Conservation (phyloP, 31 red algal species). For the Asparagopsis taxiformis region DNA sequence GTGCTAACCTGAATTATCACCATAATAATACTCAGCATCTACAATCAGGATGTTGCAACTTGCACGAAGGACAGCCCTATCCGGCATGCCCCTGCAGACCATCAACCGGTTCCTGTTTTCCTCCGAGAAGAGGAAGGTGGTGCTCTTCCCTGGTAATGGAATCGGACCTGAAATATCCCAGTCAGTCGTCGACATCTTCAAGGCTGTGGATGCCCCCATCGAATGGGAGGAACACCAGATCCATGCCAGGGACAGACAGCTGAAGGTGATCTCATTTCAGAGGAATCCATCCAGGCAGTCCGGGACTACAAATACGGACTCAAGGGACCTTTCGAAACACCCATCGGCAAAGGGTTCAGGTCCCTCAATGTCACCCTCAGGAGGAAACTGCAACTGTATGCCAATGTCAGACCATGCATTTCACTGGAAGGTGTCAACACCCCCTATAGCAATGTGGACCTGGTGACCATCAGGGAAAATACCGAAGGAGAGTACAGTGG, state of each 20-base stretch:
- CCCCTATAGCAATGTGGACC: constrained; percentile 4
- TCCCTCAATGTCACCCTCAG: neutral
- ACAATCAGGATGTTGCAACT: no score
- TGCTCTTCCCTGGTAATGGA: constrained; percentile 4
- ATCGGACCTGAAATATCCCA: neutral
- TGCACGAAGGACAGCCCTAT: no score
- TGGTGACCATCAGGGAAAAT: constrained; percentile 24
- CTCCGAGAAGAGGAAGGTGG: no score
- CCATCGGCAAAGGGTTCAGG: neutral
- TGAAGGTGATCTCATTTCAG: neutral
- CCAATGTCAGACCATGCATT: constrained; percentile 5
- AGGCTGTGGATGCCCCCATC: neutral
- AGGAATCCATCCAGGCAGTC: neutral
- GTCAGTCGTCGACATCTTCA: neutral
- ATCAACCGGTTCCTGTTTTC: no score
- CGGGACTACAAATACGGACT: neutral
- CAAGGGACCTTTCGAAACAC: neutral
- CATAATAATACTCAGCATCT: no score
- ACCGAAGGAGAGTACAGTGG: constrained; percentile 6
- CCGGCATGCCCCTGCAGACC: no score
- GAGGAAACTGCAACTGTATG: neutral
- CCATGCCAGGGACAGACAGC: neutral
- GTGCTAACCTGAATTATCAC: no score
- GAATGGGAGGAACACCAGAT: neutral
- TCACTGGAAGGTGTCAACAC: neutral